Conservation (phyloP, 148 eudicot species). For the Oxyria digyna region DNA sequence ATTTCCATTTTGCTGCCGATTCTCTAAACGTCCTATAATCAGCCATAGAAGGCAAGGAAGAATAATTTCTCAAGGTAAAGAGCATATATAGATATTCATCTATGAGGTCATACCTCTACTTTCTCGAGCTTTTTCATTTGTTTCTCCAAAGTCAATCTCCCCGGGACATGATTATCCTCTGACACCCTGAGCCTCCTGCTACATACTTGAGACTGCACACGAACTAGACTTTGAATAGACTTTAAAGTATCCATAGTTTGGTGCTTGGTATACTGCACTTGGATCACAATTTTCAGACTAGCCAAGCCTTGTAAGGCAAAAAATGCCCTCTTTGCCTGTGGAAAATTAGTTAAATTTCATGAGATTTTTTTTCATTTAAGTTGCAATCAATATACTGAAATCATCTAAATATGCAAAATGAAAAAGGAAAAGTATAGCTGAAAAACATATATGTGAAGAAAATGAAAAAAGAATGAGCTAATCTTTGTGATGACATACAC, state of each 20-base stretch:
- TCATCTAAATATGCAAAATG: no score
- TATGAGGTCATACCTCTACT: conserved; percentile 27
- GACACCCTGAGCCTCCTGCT: conserved; percentile 61
- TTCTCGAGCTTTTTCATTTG: conserved; percentile 54
- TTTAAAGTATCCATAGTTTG: conserved; percentile 59
- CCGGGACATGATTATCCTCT: conserved; percentile 64
- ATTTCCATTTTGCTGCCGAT: not conserved
- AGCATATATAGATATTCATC: not conserved
- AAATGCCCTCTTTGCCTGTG: conserved; percentile 68
- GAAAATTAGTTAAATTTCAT: not conserved
- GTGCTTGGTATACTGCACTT: conserved; percentile 49
- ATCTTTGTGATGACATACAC: not conserved
- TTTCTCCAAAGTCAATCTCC: conserved; percentile 51
- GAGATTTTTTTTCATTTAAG: not conserved
- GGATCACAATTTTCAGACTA: conserved; percentile 51
- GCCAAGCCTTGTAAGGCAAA: conserved; percentile 65
- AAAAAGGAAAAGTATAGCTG: no score
- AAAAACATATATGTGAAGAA: no score
- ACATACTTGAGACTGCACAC: conserved; percentile 62
- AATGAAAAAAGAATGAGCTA: no score
- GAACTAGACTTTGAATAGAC: conserved; percentile 76
- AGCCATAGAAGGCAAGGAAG: not conserved
- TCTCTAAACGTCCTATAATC: not conserved
- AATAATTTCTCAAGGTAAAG: not conserved
- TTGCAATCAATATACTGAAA: not conserved